These are phyloP conservation scores for Aurantiochytrium sp. DNA, from an alignment of 108 stramenopile species.

Conservation along the genomic window DNA sequence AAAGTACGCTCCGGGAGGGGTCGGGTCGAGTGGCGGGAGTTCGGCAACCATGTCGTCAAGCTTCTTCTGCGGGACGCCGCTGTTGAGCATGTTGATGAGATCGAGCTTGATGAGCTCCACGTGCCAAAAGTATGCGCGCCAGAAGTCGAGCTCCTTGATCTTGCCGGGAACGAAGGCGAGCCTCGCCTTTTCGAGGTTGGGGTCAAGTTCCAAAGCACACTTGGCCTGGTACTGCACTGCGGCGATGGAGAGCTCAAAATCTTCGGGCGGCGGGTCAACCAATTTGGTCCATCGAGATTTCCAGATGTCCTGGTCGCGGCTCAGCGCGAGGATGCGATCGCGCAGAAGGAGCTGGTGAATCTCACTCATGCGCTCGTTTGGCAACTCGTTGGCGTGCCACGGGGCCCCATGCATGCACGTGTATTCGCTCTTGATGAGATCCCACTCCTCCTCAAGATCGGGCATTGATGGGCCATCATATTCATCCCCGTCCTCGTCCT, in stretches of 20 bases:
- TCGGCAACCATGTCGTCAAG: neutral
- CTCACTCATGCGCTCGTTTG: neutral
- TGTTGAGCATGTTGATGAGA: neutral
- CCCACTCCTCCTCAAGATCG: neutral
- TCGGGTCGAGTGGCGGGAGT: neutral
- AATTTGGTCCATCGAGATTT: neutral
- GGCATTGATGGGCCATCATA: neutral
- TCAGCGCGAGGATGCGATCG: neutral
- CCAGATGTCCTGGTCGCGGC: neutral
- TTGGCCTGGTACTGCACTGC: neutral
- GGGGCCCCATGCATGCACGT: conserved; percentile 13
- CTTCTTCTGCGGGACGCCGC: neutral
- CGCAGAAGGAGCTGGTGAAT: neutral
- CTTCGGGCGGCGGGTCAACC: neutral
- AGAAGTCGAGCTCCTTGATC: neutral
- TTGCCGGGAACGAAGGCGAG: conserved; percentile 7
- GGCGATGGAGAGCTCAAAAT: neutral
- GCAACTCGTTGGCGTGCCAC: neutral
- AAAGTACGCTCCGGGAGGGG: neutral
- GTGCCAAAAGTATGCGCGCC: conserved; percentile 17
- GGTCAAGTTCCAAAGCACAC: neutral
- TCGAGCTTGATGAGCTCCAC: conserved; percentile 11
- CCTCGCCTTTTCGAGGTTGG: neutral
- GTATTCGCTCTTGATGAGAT: neutral
- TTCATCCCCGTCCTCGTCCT: neutral